Percentiles rank a stretch among this genome's conserved stretches.
Evolutionary conservation across 2,329 filamentous ascomycete species (phyloP).

Genomic region (Epichloe uncinata): DNA sequence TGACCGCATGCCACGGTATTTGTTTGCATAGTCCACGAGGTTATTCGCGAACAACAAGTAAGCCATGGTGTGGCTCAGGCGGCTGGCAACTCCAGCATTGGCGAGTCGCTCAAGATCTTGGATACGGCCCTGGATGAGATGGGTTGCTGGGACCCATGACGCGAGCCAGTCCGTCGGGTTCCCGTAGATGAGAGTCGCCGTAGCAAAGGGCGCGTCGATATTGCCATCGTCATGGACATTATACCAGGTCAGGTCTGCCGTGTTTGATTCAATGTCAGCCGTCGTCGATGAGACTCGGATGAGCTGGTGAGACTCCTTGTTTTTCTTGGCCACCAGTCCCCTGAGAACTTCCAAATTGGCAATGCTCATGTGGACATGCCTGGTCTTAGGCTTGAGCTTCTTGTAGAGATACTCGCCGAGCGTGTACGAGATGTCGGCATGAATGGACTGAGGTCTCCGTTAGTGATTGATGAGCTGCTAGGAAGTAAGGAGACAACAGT

Average conservation of each 20-base stretch:
- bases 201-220: constrained; percentile 7
- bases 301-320: constrained; percentile 16
- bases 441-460: constrained; percentile 7
- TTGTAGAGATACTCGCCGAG: constrained; percentile 50
- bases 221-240: constrained; percentile 6
- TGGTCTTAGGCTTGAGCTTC: constrained; percentile 36
- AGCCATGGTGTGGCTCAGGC: constrained; percentile 7
- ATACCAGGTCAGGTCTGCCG: constrained; percentile 26
- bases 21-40: constrained; percentile 39
- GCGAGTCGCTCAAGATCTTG: constrained; percentile 30
- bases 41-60: constrained; percentile 50
- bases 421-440: constrained; percentile 53
- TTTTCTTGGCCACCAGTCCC: constrained; percentile 15
- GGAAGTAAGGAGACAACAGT: no score
- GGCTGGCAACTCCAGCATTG: constrained; percentile 4
- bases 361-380: no score
- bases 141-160: constrained; percentile 42
- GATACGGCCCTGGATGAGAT: constrained; percentile 52
- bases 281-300: constrained; percentile 17
- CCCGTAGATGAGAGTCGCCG: constrained; percentile 27
- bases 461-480: not conserved
- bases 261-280: constrained; percentile 31
- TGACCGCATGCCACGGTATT: constrained; percentile 44
- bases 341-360: constrained; percentile 57
- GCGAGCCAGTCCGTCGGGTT: constrained; percentile 36